A percentile compares a stretch with the other conserved stretches of the same genome.
Conservation (phyloP, 805 yeast species). For the Candida coquimbonensis region DNA sequence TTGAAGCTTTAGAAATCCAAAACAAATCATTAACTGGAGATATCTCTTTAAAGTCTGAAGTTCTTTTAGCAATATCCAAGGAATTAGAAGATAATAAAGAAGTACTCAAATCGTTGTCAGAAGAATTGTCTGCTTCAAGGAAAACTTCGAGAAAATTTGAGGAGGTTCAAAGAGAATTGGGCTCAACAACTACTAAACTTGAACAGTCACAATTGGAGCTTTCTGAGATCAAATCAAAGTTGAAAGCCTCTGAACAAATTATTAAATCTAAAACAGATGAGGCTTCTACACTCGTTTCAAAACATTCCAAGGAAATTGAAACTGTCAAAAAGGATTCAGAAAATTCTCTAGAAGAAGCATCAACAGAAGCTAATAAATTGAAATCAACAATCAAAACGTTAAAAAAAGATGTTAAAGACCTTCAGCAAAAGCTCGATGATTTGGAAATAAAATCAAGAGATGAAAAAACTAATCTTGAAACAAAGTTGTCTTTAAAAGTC, state of each 20-base stretch:
- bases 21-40: conserved; percentile 4
- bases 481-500: too few species aligned
- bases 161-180: conserved; percentile 2
- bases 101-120: not conserved
- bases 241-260: not conserved
- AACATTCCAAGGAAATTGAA: not conserved
- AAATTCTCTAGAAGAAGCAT: not conserved
- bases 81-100: not conserved
- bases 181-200: conserved; percentile 2
- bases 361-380: not conserved
- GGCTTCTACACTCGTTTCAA: not conserved
- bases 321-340: not conserved
- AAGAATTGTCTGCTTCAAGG: not conserved
- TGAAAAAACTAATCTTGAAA: too few species aligned
- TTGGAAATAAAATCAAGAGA: too few species aligned
- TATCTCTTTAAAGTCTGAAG: not conserved
- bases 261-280: not conserved
- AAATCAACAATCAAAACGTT: not conserved
- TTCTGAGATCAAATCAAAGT: not conserved
- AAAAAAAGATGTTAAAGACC: too few species aligned
- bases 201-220: not conserved
- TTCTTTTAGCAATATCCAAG: not conserved
- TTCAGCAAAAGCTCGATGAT: too few species aligned
- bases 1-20: conserved; percentile 10
- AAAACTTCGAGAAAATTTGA: not conserved